Conservation (phyloP, 2,329 filamentous ascomycete genomes). For the Chalara sp. region DNA sequence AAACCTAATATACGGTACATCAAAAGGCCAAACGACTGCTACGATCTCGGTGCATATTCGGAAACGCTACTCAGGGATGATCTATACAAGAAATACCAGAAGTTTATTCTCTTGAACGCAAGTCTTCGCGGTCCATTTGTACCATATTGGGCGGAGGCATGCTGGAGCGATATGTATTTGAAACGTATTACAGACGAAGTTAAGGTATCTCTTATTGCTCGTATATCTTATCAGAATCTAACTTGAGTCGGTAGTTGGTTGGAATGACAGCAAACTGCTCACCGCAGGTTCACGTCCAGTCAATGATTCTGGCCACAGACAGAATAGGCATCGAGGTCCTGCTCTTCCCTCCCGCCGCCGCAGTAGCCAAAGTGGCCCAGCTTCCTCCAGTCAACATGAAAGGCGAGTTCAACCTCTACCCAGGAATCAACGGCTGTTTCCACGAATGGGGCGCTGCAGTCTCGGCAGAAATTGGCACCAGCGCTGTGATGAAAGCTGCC, state of each 20-base stretch:
- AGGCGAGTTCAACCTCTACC: background rate
- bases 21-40: conserved; percentile 22
- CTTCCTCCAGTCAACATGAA: background rate
- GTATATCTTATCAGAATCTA: too few species aligned
- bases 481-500: conserved; percentile 14
- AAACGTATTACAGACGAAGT: conserved; percentile 15
- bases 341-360: conserved; percentile 15
- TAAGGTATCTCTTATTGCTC: background rate
- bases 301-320: conserved; percentile 26
- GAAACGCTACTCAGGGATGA: conserved; percentile 18
- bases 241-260: conserved; percentile 13
- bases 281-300: conserved; percentile 21
- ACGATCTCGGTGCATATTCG: conserved; percentile 21
- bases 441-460: conserved; percentile 16
- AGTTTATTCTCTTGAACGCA: conserved; percentile 24
- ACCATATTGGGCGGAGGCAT: conserved; percentile 19
- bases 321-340: conserved; percentile 16
- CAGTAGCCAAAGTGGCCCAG: conserved; percentile 5
- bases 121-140: conserved; percentile 24
- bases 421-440: conserved; percentile 22
- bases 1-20: conserved; percentile 17
- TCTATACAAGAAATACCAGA: conserved; percentile 21
- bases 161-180: conserved; percentile 24
- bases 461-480: conserved; percentile 17
- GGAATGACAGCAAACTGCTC: conserved; percentile 24